Conservation (phyloP, 2,329 filamentous ascomycete genomes). For the Epichloe typhina region DNA sequence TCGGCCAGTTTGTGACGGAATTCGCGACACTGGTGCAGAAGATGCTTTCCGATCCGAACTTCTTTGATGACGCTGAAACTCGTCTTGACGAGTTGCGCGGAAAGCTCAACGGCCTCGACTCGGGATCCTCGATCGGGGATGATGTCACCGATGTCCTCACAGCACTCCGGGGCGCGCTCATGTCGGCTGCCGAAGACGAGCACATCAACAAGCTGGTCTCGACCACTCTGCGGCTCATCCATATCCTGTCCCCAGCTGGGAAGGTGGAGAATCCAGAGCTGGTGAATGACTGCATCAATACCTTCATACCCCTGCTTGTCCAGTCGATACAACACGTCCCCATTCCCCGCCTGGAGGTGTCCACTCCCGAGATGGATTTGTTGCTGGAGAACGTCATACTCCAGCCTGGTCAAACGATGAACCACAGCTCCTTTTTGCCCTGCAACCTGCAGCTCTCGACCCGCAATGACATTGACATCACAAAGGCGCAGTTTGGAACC, state of each 20-base stretch:
- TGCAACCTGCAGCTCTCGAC: slow-evolving; percentile 71
- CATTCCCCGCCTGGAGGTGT: slow-evolving; percentile 80
- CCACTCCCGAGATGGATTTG: slow-evolving; percentile 70
- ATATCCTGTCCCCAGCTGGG: slow-evolving; percentile 54
- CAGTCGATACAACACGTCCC: slow-evolving; percentile 74
- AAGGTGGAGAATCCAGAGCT: slow-evolving; percentile 56
- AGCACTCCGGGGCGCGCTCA: slow-evolving; percentile 54
- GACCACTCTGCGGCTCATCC: slow-evolving; percentile 53
- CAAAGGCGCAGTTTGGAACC: slow-evolving; percentile 55
- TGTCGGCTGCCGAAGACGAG: slow-evolving; percentile 56
- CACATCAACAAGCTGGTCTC: slow-evolving; percentile 57
- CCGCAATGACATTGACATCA: slow-evolving; percentile 74
- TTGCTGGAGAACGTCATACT: slow-evolving; percentile 83
- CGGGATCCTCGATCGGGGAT: slow-evolving; percentile 53
- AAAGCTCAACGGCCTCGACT: slow-evolving; percentile 49
- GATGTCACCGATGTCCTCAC: slow-evolving; percentile 61
- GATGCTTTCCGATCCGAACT: slow-evolving; percentile 73
- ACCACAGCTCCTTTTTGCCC: slow-evolving; percentile 78
- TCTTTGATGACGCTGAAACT: slow-evolving; percentile 61
- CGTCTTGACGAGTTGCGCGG: slow-evolving; percentile 37
- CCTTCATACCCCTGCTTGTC: slow-evolving; percentile 68
- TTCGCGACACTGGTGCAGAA: slow-evolving; percentile 63
- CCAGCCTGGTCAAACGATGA: slow-evolving; percentile 73
- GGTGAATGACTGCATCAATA: slow-evolving; percentile 60
- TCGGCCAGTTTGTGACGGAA: slow-evolving; percentile 64